phyloP scores from a whole-genome alignment of 179 eudicot species.

The Corrigiola litoralis region DNA sequence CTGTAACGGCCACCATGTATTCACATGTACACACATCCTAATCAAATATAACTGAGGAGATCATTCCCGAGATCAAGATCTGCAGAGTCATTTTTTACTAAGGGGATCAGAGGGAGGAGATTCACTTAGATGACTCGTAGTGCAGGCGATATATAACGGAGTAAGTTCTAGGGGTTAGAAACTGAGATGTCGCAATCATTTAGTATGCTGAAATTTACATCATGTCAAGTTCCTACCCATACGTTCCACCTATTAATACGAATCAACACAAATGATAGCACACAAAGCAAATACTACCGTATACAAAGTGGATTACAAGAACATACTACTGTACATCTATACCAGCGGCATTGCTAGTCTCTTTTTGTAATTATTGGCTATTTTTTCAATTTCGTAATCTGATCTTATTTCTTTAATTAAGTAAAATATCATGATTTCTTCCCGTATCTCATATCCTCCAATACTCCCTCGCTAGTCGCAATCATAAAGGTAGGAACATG shows the following conservation, averaged over 20 bases:
- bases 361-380: too few relatives aligned
- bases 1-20: neutral
- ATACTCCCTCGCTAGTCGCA: too few relatives aligned
- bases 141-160: neutral
- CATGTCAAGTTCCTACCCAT: slow-evolving; percentile 1
- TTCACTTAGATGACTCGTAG: neutral
- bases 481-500: too few relatives aligned
- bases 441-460: too few relatives aligned
- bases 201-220: neutral
- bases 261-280: neutral
- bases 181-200: slow-evolving; percentile 1
- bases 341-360: too few relatives aligned
- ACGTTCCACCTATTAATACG: too few relatives aligned
- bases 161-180: neutral
- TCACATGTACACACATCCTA: neutral
- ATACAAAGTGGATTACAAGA: neutral
- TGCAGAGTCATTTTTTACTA: too few relatives aligned
- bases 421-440: too few relatives aligned
- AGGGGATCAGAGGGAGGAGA: neutral
- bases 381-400: too few relatives aligned
- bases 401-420: too few relatives aligned
- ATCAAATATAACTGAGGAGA: neutral
- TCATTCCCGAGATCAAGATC: too few relatives aligned
- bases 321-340: too few relatives aligned
- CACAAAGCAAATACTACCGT: neutral